Evolutionary conservation across 1,284 basidiomycete species (phyloP).

Genomic region (Cryptococcus jaspeensis): DNA sequence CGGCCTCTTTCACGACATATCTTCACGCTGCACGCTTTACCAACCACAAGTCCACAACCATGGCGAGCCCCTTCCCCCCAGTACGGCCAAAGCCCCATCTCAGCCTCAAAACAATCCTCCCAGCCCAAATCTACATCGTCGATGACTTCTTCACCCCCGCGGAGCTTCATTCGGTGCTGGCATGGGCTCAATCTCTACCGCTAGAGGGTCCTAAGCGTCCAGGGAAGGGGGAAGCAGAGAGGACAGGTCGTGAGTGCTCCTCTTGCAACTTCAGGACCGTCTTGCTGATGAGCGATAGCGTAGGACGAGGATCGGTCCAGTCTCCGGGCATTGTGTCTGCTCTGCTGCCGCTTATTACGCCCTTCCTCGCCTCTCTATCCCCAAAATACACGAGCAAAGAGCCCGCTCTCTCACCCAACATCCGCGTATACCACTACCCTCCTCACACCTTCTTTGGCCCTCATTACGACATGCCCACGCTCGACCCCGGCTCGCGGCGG

Average conservation of each 20-base stretch:
- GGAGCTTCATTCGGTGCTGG: constrained; percentile 53
- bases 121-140: constrained; percentile 66
- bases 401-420: constrained; percentile 45
- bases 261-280: neutral
- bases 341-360: constrained; percentile 58
- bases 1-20: too few relatives aligned
- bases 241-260: constrained; percentile 63
- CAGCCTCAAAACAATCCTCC: constrained; percentile 55
- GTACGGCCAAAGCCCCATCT: constrained; percentile 51
- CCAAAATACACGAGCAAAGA: constrained; percentile 10
- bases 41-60: neutral
- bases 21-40: too few relatives aligned
- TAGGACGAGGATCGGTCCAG: constrained; percentile 64
- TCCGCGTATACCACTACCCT: constrained; percentile 48
- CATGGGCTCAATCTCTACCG: constrained; percentile 64
- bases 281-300: neutral
- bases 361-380: constrained; percentile 57
- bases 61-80: constrained; percentile 16
- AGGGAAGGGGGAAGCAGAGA: constrained; percentile 72
- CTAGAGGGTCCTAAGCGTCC: constrained; percentile 66
- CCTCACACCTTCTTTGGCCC: constrained; percentile 36
- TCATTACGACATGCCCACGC: constrained; percentile 30
- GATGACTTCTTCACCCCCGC: constrained; percentile 48
- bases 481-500: constrained; percentile 16
- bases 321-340: constrained; percentile 63